Evolutionary conservation across 768 basidiomycete genomes (phyloP).

Genomic region (Clathrus columnatus): DNA sequence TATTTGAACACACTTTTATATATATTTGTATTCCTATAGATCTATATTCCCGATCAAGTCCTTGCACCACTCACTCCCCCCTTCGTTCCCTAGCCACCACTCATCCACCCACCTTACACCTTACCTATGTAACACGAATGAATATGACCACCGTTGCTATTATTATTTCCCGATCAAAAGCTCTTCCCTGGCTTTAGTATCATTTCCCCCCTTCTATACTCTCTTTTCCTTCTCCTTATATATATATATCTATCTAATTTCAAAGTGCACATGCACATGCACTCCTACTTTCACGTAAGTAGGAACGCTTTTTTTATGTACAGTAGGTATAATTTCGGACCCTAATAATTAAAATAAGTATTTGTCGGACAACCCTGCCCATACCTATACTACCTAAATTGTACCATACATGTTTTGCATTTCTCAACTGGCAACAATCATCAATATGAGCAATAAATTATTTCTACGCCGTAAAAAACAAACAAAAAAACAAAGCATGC

Average conservation of each 20-base stretch:
- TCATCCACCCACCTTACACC: background rate
- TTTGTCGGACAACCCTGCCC: background rate
- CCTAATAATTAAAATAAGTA: background rate
- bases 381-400: background rate
- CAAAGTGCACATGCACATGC: background rate
- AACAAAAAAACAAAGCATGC: too few species aligned
- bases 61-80: too few species aligned
- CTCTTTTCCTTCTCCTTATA: background rate
- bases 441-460: background rate
- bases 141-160: background rate
- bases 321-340: background rate
- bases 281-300: too few species aligned
- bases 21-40: too few species aligned
- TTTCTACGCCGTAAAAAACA: too few species aligned
- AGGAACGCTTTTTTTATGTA: too few species aligned
- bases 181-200: background rate
- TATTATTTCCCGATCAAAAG: background rate
- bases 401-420: background rate
- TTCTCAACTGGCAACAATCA: background rate
- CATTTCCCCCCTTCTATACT: background rate
- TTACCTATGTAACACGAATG: background rate
- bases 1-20: background rate
- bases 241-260: background rate
- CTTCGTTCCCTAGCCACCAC: too few species aligned
- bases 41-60: too few species aligned